Evolutionary conservation across 805 yeast species (phyloP).

Genomic region (Candida odintsovae): DNA sequence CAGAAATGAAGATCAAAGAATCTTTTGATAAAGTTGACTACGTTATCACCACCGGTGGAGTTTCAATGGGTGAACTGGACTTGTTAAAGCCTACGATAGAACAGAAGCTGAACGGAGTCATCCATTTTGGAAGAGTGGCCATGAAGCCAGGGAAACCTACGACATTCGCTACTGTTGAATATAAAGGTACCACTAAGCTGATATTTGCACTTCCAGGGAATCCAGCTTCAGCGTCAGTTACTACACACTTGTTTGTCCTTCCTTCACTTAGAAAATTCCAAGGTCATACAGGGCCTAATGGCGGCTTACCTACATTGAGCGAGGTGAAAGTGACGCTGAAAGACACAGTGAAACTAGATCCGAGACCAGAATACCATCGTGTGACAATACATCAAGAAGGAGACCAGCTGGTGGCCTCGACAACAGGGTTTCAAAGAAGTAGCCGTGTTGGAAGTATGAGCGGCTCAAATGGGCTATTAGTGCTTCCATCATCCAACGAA

Average conservation of each 20-base stretch:
- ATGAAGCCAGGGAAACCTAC: slow-evolving; percentile 60
- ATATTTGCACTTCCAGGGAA: slow-evolving; percentile 52
- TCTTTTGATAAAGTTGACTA: slow-evolving; percentile 31
- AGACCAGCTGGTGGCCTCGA: slow-evolving; percentile 29
- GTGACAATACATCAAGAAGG: slow-evolving; percentile 28
- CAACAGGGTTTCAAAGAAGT: slow-evolving; percentile 48
- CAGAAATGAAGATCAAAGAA: slow-evolving; percentile 22
- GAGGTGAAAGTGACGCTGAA: slow-evolving; percentile 30
- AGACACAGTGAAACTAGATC: slow-evolving; percentile 33
- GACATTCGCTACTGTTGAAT: slow-evolving; percentile 42
- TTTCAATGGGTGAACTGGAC: slow-evolving; percentile 54
- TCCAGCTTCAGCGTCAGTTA: slow-evolving; percentile 49
- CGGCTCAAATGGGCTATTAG: slow-evolving; percentile 40
- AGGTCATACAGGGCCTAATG: slow-evolving; percentile 23
- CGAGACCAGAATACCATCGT: slow-evolving; percentile 48
- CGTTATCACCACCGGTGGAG: slow-evolving; percentile 50
- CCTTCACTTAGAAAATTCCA: slow-evolving; percentile 36
- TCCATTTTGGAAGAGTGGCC: slow-evolving; percentile 50
- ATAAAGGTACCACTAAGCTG: slow-evolving; percentile 20
- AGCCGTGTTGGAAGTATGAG: slow-evolving; percentile 42
- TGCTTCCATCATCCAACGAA: slow-evolving; percentile 33
- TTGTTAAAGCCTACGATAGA: slow-evolving; percentile 44
- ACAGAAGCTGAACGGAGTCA: slow-evolving; percentile 32
- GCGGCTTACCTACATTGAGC: slow-evolving; percentile 24
- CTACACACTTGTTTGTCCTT: slow-evolving; percentile 40